A percentile compares a stretch with the other conserved stretches of the same genome.
Conservation (phyloP, 2,329 filamentous ascomycete species). For the Hypoxylon sp. region DNA sequence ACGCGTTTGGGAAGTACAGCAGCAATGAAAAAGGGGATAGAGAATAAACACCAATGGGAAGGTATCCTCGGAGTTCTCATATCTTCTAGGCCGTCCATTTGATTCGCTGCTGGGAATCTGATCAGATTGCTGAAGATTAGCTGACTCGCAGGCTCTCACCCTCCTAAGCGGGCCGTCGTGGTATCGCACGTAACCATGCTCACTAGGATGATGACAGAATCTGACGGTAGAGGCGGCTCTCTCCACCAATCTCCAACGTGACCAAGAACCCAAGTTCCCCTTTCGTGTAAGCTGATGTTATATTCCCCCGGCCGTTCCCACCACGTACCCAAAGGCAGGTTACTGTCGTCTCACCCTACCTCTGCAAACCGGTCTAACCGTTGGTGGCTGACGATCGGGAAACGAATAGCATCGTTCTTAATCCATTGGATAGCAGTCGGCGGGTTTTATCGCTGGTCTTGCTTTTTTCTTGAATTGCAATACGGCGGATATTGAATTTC, state of each 20-base stretch:
- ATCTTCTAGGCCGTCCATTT: background rate
- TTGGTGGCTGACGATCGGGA: constrained; percentile 21
- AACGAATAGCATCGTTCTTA: constrained; percentile 18
- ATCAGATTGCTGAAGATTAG: constrained; percentile 21
- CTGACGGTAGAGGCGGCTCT: constrained; percentile 36
- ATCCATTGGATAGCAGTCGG: constrained; percentile 24
- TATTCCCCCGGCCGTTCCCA: constrained; percentile 37
- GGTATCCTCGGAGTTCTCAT: background rate
- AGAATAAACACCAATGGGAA: constrained; percentile 28
- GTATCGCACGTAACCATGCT: constrained; percentile 21
- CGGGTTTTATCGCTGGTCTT: constrained; percentile 8
- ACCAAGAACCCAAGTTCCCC: constrained; percentile 8
- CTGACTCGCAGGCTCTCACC: constrained; percentile 41
- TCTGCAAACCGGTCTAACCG: constrained; percentile 16
- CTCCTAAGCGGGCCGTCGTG: constrained; percentile 30
- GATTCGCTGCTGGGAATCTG: constrained; percentile 13
- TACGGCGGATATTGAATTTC: background rate
- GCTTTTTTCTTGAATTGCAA: background rate
- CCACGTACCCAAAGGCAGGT: constrained; percentile 2
- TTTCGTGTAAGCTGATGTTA: constrained; percentile 40
- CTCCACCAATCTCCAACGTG: constrained; percentile 22
- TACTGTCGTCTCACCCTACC: background rate
- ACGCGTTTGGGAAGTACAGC: constrained; percentile 1
- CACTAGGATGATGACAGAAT: constrained; percentile 31
- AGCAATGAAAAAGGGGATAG: background rate